These are phyloP conservation scores for Puccinia hordei DNA, from an alignment of 1,284 basidiomycete species.

Conservation along the genomic window DNA sequence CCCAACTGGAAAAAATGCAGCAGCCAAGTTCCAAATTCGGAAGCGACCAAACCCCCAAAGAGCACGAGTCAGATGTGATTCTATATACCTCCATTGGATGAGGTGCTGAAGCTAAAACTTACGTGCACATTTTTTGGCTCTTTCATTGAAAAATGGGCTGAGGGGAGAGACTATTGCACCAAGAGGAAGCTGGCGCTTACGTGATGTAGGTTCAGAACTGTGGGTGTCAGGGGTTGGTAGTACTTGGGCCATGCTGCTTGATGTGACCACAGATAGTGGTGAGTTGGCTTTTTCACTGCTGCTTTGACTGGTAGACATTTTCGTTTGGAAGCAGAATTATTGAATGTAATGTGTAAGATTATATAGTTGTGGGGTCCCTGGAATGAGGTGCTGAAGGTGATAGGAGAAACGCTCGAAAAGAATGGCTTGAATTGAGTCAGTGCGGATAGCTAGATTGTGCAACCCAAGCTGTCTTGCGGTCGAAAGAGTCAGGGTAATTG, in stretches of 20 bases:
- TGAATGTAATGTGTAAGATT: not conserved
- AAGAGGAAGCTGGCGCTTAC: slow-evolving; percentile 1
- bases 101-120: not conserved
- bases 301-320: not conserved
- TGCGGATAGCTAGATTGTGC: slow-evolving; percentile 17
- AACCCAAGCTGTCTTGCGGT: slow-evolving; percentile 6
- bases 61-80: not conserved
- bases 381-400: not conserved
- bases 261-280: slow-evolving; percentile 6
- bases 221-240: not conserved
- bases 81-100: not conserved
- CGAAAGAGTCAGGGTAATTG: not conserved
- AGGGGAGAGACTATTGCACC: slow-evolving; percentile 25
- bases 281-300: not conserved
- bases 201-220: not conserved
- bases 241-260: not conserved
- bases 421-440: slow-evolving; percentile 13
- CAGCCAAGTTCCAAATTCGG: not conserved
- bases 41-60: not conserved
- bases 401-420: not conserved
- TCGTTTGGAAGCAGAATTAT: not conserved
- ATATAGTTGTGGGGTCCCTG: not conserved
- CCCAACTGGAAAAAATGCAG: not conserved
- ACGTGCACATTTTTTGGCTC: slow-evolving; percentile 19
- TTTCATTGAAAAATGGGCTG: slow-evolving; percentile 26